Base-by-base conservation (phyloP, 768 basidiomycete genomes). In the Stropharia rugosoannulata region DNA sequence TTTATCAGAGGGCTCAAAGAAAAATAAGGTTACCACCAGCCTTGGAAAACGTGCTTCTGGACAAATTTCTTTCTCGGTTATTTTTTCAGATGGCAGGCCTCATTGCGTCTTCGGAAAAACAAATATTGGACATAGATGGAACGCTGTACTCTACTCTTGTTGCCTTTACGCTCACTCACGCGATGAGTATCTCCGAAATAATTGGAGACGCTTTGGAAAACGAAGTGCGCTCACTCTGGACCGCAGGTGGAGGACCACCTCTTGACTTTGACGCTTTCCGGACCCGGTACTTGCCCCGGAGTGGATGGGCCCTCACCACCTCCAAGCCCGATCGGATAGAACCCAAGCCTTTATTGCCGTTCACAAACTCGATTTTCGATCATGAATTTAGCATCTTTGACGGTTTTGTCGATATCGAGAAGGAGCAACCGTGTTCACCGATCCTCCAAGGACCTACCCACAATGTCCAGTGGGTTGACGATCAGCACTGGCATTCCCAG, bases 401-500 rank as follows among this genome's bases (percentile, higher is more conserved):
- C 10, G 15, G 13, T 3, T 22, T 10, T 6, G 9, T 32, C 29
- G 9, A 32, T 32, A 10, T 32, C 29, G 29, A 32, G 29, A 32
- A 32, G 5, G 29, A 32, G 29, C 44, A 46, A 13, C 44, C 10
- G 13, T 10, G 15, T 5, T 5, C 12, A 29, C 44, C 27, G 27
- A 22, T 15, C 22, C 44, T 25, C n/a, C 22, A 22, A 22, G 7
- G 10, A 46, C 79, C 81, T 60, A 74, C 70, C 1, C 59, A 57
- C 5, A 72, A 70, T 9, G 70, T 69, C 8, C 60, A 72, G 8
- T 84, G 82, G 66, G 63, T 68, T 5, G 87, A 87, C 58, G 76
- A 73, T 0, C 72, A 66, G 15, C 86, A 86, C 61, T 87, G 87
- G 87, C 86, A 87, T 59, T 81, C 76, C 51, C 65, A 67, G 40